Evolutionary conservation across 768 basidiomycete genomes (phyloP), one percentile per base, ranked within the genome.

Genomic region (Fistulinella prunicolor): DNA sequence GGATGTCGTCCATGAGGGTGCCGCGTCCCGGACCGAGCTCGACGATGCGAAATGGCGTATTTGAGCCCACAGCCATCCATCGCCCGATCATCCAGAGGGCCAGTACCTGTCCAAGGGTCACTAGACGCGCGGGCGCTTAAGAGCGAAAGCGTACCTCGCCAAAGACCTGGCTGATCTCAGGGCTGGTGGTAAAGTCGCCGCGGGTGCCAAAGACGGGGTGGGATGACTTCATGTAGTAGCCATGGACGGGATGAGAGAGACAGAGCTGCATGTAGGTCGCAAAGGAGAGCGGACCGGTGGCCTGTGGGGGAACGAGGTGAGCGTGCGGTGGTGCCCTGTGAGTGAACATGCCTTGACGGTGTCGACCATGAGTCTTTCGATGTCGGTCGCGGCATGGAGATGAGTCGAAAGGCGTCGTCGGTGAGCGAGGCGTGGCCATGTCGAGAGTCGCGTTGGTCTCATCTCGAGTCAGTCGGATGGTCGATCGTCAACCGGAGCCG

Each of bases 101-200:
- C 13, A 96, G 68, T 6, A 97, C 76, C 94, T 97, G 73, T 42
- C 48, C 49, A 14, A 9, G 30, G 13, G n/a, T n/a, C n/a, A n/a
- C n/a, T n/a, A n/a, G n/a, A n/a, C n/a, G n/a, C n/a, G n/a, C n/a
- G n/a, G n/a, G n/a, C n/a, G n/a, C n/a, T n/a, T n/a, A n/a, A 30
- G n/a, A 16, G 17, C 21, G 21, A 48, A 34, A 37, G 66, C 80
- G 54, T 62, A 94, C 95, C 83, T 99, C 95, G 50, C 96, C 96
- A 64, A 98, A 98, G 1, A 90, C 81, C 64, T 97, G 94, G 58
- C 83, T 89, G 44, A 99, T 97, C 66, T 99, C 96, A 2, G 95
- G 96, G 57, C 89, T 93, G 10, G 96, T 99, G 19, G 89, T 86
- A 61, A 98, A 99, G 72, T 99, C 96, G 6, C 96, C 96, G 35